Evolutionary conservation across 495 filamentous ascomycete genomes (phyloP).

Genomic region (Choiromyces venosus): DNA sequence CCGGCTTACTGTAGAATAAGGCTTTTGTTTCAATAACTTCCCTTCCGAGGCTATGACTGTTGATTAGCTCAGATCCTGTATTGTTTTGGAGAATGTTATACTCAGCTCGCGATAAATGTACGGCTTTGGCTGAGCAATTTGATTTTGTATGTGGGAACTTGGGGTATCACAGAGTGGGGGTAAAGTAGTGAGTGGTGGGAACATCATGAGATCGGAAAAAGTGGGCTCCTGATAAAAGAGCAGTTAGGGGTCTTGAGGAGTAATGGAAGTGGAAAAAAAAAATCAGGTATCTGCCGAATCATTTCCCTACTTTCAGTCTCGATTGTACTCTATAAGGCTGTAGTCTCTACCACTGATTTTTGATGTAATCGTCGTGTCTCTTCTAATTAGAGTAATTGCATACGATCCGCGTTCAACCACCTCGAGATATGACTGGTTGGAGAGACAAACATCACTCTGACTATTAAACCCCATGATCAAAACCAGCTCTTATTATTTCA

Average conservation of each 20-base stretch:
- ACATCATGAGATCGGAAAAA: neutral
- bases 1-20: neutral
- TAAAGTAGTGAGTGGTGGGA: neutral
- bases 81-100: neutral
- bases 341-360: neutral
- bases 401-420: neutral
- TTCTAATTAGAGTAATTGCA: neutral
- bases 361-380: neutral
- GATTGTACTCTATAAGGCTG: neutral
- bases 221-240: too few species aligned
- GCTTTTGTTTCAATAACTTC: neutral
- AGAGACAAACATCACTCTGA: neutral
- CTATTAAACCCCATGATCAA: neutral
- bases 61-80: neutral
- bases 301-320: neutral
- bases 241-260: neutral
- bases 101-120: neutral
- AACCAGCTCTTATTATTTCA: neutral
- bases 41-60: neutral
- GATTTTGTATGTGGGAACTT: neutral
- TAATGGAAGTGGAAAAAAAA: neutral
- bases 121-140: neutral
- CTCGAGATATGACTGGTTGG: neutral
- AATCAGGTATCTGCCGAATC: neutral
- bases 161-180: neutral